Evolutionary conservation across 306 rosid species (phyloP), one percentile per base, ranked within the genome.

Genomic region (Vigna mungo): DNA sequence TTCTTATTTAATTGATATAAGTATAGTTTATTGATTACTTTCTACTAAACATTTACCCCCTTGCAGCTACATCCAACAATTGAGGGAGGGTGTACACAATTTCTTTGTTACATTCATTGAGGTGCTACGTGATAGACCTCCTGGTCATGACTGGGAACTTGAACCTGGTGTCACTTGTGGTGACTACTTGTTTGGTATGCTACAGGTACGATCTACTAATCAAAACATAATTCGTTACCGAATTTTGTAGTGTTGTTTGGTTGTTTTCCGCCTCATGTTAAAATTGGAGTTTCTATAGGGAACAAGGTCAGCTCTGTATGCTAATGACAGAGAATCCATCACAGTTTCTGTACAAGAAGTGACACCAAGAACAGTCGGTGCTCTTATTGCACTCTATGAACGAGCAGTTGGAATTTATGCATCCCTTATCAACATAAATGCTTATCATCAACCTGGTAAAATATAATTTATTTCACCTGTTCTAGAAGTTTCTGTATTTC

Each of bases 91-190:
- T 0, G 97, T 92, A 20, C 99, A 92, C 88, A 95, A 95, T 85
- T 95, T 95, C 83, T 92, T 92, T 44, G 99, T 32, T 71, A 95
- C 97, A 70, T 95, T 95, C 92, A 95, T 95, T 30, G 97, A 92
- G 89, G 97, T 95, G 49, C 85, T 95, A 53, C 91, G 94, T 4
- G 99, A 95, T 89, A 95, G 99, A 82, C 97, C 99, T 41, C 99
- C 97, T 0, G 99, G 99, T 81, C 99, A 95, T 66, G 99, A 95
- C 83, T 95, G 97, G 99, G 99, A 95, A 86, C 99, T 95, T 71
- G 99, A 95, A 81, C 99, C 99, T 11, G 99, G 99, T 62, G 97
- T 95, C 66, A 95, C 99, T 49, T 92, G 97, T 82, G 99, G 97
- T 13, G 99, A 95, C 89, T 95, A 95, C 85, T 91, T 95, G 83